Evolutionary conservation across 176 grass and related monocot species (phyloP).

Genomic region (Triticum aestivum): IWGSC_CS_RefSeq_v2.1 NC_057806.1:4892937-4893436

Average conservation of each 20-base stretch:
- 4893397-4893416: neutral
- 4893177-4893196: too few species aligned
- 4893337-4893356: too few species aligned
- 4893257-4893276: too few species aligned
- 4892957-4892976: slow-evolving; percentile 16
- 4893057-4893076: neutral
- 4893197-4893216: too few species aligned
- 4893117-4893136: neutral
- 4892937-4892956: slow-evolving; percentile 16
- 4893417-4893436: neutral
- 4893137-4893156: neutral
- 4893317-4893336: too few species aligned
- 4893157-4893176: too few species aligned
- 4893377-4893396: neutral
- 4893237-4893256: too few species aligned
- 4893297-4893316: too few species aligned
- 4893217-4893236: too few species aligned
- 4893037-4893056: too few species aligned
- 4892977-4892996: neutral
- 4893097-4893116: neutral
- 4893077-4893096: neutral
- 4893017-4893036: too few species aligned
- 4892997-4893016: neutral
- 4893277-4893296: too few species aligned
- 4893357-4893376: neutral